Conservation (phyloP, 1,284 basidiomycete species). For the Ganoderma meredithae region DNA sequence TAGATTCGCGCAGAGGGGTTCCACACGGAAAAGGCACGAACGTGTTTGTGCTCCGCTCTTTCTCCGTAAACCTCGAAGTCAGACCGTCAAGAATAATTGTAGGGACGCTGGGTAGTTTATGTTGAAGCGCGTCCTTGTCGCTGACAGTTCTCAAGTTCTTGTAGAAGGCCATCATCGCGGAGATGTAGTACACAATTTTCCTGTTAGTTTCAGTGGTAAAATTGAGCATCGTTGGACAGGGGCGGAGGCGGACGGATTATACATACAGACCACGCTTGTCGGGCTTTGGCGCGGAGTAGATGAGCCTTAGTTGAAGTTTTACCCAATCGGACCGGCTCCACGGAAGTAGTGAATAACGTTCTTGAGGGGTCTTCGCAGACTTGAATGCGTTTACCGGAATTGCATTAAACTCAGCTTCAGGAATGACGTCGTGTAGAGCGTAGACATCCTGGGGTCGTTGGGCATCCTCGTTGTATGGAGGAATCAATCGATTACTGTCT, state of each 20-base stretch:
- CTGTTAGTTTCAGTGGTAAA: constrained; percentile 47
- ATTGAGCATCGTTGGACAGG: too few relatives aligned
- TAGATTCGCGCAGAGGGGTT: not conserved
- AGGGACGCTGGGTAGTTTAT: constrained; percentile 68
- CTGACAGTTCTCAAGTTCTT: constrained; percentile 52
- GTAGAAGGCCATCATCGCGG: constrained; percentile 77
- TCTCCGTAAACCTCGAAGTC: constrained; percentile 83
- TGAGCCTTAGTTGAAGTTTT: constrained; percentile 59
- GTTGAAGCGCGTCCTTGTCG: constrained; percentile 58
- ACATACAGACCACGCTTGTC: constrained; percentile 66
- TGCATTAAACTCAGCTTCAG: constrained; percentile 78
- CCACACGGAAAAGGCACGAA: constrained; percentile 43
- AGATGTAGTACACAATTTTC: constrained; percentile 81
- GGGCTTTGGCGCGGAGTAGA: constrained; percentile 54
- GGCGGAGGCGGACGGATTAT: too few relatives aligned
- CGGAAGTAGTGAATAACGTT: constrained; percentile 66
- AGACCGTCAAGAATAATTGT: constrained; percentile 75
- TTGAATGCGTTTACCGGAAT: constrained; percentile 63
- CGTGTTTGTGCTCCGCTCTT: constrained; percentile 66
- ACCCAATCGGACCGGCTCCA: constrained; percentile 74
- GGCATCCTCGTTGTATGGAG: constrained; percentile 73
- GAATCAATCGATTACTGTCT: constrained; percentile 76
- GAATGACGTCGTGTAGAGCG: constrained; percentile 76
- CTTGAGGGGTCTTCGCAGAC: constrained; percentile 54
- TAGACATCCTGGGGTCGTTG: constrained; percentile 78